phyloP scores from a whole-genome alignment of 192 early-diverging fungal genomes.

The Rhizophagus clarus region DNA sequence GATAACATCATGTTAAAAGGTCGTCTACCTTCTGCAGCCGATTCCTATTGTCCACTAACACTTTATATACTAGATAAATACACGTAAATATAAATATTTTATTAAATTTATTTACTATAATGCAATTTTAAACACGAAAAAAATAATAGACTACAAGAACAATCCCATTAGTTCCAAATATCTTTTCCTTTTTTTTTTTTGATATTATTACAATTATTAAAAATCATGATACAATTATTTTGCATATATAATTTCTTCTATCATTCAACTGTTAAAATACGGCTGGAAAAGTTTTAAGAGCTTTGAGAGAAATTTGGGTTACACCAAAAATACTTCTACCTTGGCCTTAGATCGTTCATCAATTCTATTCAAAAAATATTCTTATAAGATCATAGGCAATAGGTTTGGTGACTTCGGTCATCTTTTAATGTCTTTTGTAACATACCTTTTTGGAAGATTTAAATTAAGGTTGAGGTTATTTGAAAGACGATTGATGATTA shows the following conservation, averaged over 20 bases:
- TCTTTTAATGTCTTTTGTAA: slow-evolving; percentile 9
- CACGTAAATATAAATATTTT: too few species aligned
- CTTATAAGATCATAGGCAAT: slow-evolving; percentile 6
- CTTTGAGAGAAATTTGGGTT: too few species aligned
- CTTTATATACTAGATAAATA: too few species aligned
- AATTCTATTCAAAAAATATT: slow-evolving; percentile 15
- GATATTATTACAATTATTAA: not conserved
- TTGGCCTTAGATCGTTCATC: not conserved
- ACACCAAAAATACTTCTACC: too few species aligned
- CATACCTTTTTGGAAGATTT: slow-evolving; percentile 6
- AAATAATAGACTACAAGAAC: not conserved
- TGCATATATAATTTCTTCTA: slow-evolving; percentile 7
- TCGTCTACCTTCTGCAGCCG: too few species aligned
- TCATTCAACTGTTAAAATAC: not conserved
- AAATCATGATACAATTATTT: slow-evolving; percentile 1
- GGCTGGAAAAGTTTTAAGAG: not conserved
- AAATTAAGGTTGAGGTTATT: slow-evolving; percentile 1
- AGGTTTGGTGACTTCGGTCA: not conserved
- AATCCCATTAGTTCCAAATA: not conserved
- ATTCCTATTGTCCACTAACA: too few species aligned
- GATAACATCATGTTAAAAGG: too few species aligned
- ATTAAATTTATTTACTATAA: too few species aligned
- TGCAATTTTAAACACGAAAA: not conserved
- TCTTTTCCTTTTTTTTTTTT: too few species aligned
- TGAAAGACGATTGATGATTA: not conserved